Base-by-base conservation (phyloP, 257 asterid species). In the Rubia yunnanensis region DNA sequence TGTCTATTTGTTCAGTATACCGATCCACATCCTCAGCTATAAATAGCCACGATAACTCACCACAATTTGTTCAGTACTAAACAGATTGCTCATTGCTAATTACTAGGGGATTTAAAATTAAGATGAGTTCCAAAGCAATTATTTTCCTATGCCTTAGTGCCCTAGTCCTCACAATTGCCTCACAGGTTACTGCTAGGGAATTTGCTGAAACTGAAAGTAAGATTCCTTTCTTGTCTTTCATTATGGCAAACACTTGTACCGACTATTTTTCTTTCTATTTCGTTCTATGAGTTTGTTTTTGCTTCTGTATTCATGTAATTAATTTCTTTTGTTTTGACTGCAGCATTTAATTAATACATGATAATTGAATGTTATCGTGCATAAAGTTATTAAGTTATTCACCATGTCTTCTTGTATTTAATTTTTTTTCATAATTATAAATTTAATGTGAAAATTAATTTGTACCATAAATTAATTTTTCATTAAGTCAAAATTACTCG, bases 191-290 rank as follows among this genome's bases (percentile, higher is more conserved):
- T 13, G 64, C 64, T n/a, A 60, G 48, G 48, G 66, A 62, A 5
- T 62, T 62, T 53, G 35, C 66, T 11, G 66, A 62, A 62, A 62
- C 66, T 11, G 66, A 62, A 38, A 38, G 66, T 62, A 62, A 62
- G 53, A 14, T 26, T 0, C 9, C 39, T 35, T 35, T 9, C 39
- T 35, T 3, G 9, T 35, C 6, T 11, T 57, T 17, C 7, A 31
- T 35, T n/a, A 34, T 35, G 1, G 18, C 23, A 4, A 31, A 7
- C 6, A 4, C 7, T 7, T 6, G 17, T n/a, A n/a, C n/a, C n/a
- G n/a, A n/a, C n/a, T n/a, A n/a, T n/a, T n/a, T n/a, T n/a, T n/a
- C n/a, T n/a, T n/a, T n/a, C n/a, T n/a, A n/a, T n/a, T n/a, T n/a
- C n/a, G n/a, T n/a, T n/a, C n/a, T n/a, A n/a, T n/a, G n/a, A n/a